Base-by-base conservation (phyloP, 345 rosid genomes). In the Abelmoschus esculentus region DNA sequence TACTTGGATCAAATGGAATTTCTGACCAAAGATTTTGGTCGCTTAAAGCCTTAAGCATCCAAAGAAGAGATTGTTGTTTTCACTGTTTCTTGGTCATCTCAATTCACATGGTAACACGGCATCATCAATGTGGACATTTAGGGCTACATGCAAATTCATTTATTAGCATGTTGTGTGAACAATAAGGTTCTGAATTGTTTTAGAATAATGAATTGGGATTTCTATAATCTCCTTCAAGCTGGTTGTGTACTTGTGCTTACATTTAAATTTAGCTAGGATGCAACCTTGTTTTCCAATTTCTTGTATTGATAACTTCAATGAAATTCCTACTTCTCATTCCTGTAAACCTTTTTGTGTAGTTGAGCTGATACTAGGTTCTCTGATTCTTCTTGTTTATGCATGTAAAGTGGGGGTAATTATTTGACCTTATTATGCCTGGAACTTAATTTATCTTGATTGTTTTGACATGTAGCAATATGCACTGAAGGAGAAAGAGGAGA, bases 401-500 rank as follows among this genome's bases (percentile, higher is more conserved):
- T 53, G 11, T 4, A 58, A 38, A 9, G 44, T 18, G 44, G 7
- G 11, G 52, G 36, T 73, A 56, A 28, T 42, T 44, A 28, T 55
- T 62, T 56, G 68, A 66, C 49, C 40, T 38, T 62, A 75, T 19
- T 29, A 15, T 49, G 59, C 28, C 62, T 54, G 18, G 42, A 67
- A 19, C 52, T 11, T 56, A 18, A 2, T 58, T 31, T n/a, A 38
- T n/a, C 47, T 26, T 3, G 46, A 14, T 56, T 80, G 22, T 22
- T 73, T 78, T 42, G 67, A 55, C 12, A 42, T 74, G 65, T 74
- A 91, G 97, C 90, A 91, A 77, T 93, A 93, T 80, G 67, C 76
- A 22, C 75, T 91, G 87, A 78, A 81, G 76, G 87, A 80, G 66
- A 83, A 89, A 78, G 97, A 83, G 56, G 86, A 71, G 79, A 86